phyloP scores from a whole-genome alignment of 257 asterid genomes.

The Voacanga thouarsii region DNA sequence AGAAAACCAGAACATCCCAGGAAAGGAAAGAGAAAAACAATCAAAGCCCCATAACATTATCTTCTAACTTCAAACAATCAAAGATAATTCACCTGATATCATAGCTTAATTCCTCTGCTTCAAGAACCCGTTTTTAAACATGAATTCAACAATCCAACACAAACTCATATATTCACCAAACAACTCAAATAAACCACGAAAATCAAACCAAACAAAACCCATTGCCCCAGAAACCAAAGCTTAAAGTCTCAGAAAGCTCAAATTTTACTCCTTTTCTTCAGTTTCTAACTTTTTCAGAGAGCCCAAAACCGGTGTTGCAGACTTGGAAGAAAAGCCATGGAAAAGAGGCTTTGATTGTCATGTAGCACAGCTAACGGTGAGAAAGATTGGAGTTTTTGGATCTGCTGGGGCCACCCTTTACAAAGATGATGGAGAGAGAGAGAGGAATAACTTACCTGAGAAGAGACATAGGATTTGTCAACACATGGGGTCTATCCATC shows the following conservation, averaged over 20 bases:
- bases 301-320: slow-evolving; percentile 17
- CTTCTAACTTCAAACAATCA: slow-evolving; percentile 5
- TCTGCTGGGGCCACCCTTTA: slow-evolving; percentile 54
- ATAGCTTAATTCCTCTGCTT: slow-evolving; percentile 24
- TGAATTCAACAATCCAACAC: slow-evolving; percentile 21
- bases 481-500: slow-evolving; percentile 36
- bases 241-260: slow-evolving; percentile 31
- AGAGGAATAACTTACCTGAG: slow-evolving; percentile 43
- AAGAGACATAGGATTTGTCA: slow-evolving; percentile 78
- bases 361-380: slow-evolving; percentile 37
- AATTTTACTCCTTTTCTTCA: not conserved
- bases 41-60: slow-evolving; percentile 29
- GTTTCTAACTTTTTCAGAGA: slow-evolving; percentile 1
- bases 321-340: slow-evolving; percentile 36
- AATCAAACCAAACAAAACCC: slow-evolving; percentile 31
- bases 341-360: slow-evolving; percentile 49
- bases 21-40: slow-evolving; percentile 21
- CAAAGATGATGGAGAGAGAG: slow-evolving; percentile 38
- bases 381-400: slow-evolving; percentile 56
- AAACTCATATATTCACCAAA: not conserved
- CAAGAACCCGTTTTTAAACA: slow-evolving; percentile 23
- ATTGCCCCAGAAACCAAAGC: slow-evolving; percentile 21
- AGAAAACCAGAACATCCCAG: slow-evolving; percentile 18
- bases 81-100: slow-evolving; percentile 24
- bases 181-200: slow-evolving; percentile 14